Base-by-base conservation (phyloP, 176 grass and related monocot genomes). In the Ampelocalamus luodianensis region DNA sequence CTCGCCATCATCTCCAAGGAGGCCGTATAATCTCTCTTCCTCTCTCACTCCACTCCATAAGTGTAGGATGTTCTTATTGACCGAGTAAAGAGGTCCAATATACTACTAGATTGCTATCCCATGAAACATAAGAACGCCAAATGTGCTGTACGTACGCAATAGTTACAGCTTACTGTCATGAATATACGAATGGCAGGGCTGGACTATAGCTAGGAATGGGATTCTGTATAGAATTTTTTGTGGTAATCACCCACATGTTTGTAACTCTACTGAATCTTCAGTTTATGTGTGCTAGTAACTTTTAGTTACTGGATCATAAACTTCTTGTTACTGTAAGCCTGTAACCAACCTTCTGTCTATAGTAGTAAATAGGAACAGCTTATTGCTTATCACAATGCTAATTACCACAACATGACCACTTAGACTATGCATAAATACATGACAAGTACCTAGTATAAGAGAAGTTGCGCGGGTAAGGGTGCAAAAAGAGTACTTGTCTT, bases 1-100 rank as follows among this genome's bases (percentile, higher is more conserved):
- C 89, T 98, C 32, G 93, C 93, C 68, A 86, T 98, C 83, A 94
- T 98, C 85, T 98, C 96, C 69, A 98, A 95, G 89, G 96, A 98
- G 77, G 91, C 91, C 18, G 93, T 95, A 93, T 36, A 76, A 55
- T 23, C 27, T 26, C 13, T 20, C 6, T 27, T 7, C 16, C 22
- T 2, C 54, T 10, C 60, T 36, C 59, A 55, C 49, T 37, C 53
- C 6, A 18, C 17, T 18, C 22, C n/a, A 26, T 60, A 26, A 8
- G 17, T 55, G 51, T 55, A 20, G 51, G n/a, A 18, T 55, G 5
- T 24, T 29, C 34, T 27, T 56, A 11, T 43, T 68, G 37, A 22
- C 36, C 5, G 18, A 29, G 8, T 12, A 22, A 58, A 78, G 36
- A 44, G 36, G 24, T 36, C 38, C 51, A 55, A 20, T 55, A 55